Evolutionary conservation across 306 rosid genomes (phyloP), one percentile per base, ranked within the genome.

Genomic region (Sechiopsis laciniata): DNA sequence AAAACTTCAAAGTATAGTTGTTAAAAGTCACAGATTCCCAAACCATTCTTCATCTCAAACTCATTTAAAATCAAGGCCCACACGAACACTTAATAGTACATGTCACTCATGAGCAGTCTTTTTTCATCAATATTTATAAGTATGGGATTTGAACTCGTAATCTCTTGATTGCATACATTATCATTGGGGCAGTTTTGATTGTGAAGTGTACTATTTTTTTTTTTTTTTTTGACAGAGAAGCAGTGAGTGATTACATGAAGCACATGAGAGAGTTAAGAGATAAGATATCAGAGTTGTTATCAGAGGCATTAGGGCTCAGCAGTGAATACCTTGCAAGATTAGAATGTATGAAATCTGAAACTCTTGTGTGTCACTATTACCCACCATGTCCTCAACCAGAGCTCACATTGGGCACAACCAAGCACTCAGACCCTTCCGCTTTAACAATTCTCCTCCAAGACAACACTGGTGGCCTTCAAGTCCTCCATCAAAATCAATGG

Each of bases 331-430:
- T 92, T n/a, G 81, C 17, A 55, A 53, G 65, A 55, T 80, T 80
- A 68, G 95, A 84, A 76, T 85, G 95, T 85, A 87, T 87, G 92
- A 69, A 82, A 75, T 77, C 83, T 29, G 92, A 86, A 76, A 77
- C 80, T 66, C 32, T 90, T 79, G 85, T 80, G 48, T 84, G 97
- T 75, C 92, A 92, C 59, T 92, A 87, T 70, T 92, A 89, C 84
- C 97, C 97, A 7, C 37, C 64, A 24, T 92, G 97, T 79, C 97
- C 96, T 1, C 85, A 92, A 70, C 96, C 96, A 40, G 78, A 92
- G 35, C 63, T 87, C 22, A 92, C 96, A 24, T 52, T 81, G 11
- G 96, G 97, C 8, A 19, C 96, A 53, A 87, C 84, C 77, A 87
- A 82, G 80, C 96, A 92, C 51, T 90, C 97, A 63, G 95, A 90